Base-by-base conservation (phyloP, 495 filamentous ascomycete genomes). In the Podospora comata region DNA sequence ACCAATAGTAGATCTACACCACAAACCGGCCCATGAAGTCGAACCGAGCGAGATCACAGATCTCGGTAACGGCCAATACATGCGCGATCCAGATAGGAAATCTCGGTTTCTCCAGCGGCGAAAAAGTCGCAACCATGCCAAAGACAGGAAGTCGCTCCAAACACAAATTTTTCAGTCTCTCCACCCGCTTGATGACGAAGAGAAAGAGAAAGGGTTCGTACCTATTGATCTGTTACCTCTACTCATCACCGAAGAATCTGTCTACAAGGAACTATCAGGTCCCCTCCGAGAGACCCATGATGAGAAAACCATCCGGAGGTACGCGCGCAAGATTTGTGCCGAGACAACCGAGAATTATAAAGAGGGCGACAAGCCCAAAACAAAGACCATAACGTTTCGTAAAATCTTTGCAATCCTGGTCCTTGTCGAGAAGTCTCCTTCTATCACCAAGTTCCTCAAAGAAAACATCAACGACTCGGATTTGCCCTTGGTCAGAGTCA, bases 351-450 rank as follows among this genome's bases (percentile, higher is more conserved):
- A 5, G 16, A 4, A 27, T 58, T n/a, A 5, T 30, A 62, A 4
- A 18, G 54, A 55, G 2, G 55, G 18, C 16, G 54, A 6, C 7
- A 66, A 62, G 53, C 16, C 28, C 16, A 48, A 48, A 48, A 13
- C 5, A 48, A 6, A 48, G 2, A 16, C 9, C 39, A 16, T 9
- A 48, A 68, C 53, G 5, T 72, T 65, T 27, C 67, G 60, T 7
- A 69, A 67, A 27, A 70, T 76, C 5, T 75, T 76, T 54, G 74
- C 74, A 16, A 75, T 70, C 30, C 65, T 76, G 9, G 64, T 70
- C 1, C 65, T 75, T 0, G 65, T 73, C n/a, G 71, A 69, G 18
- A 60, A 67, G 30, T 20, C 60, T 3, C 4, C 53, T 3, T 27
- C 44, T 5, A 67, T 76, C 26, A 20, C 27, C 1, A 59, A 68